Conservation (phyloP, 495 filamentous ascomycete genomes). For the Hypoxylon fragiforme region DNA sequence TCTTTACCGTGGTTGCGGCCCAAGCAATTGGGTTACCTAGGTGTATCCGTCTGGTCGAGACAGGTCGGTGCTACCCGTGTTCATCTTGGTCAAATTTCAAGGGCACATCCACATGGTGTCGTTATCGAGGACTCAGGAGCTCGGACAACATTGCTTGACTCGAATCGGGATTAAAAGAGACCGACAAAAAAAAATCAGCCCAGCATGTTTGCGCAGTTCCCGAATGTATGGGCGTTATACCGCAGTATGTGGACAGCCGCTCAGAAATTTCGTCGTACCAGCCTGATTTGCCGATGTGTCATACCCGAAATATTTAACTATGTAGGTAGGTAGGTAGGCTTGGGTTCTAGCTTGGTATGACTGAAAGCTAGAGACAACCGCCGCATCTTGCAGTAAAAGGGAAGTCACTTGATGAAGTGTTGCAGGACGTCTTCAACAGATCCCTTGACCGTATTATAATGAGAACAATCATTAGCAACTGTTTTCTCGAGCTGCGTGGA, state of each 20-base stretch:
- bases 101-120: conserved; percentile 12
- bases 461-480: too few species aligned
- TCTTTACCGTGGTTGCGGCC: conserved; percentile 2
- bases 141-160: conserved; percentile 3
- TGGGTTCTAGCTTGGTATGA: not conserved
- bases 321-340: not conserved
- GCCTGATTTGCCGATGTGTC: conserved; percentile 10
- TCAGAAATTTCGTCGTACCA: conserved; percentile 25
- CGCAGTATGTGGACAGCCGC: conserved; percentile 23
- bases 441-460: too few species aligned
- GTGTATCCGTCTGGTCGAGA: conserved; percentile 22
- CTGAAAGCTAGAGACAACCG: conserved; percentile 6
- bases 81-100: conserved; percentile 8
- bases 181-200: too few species aligned
- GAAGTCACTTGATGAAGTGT: conserved; percentile 1
- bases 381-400: conserved; percentile 7
- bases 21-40: conserved; percentile 15
- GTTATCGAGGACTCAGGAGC: conserved; percentile 10
- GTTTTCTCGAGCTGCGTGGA: not conserved
- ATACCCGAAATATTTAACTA: conserved; percentile 15
- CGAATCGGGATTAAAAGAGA: conserved; percentile 5
- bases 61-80: conserved; percentile 12
- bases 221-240: conserved; percentile 18
- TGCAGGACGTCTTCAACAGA: conserved; percentile 1
- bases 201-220: conserved; percentile 11